Percentiles rank a stretch among this genome's conserved stretches.
phyloP scores from a whole-genome alignment of 805 yeast genomes.

The Teunomyces aglyptinius region DNA sequence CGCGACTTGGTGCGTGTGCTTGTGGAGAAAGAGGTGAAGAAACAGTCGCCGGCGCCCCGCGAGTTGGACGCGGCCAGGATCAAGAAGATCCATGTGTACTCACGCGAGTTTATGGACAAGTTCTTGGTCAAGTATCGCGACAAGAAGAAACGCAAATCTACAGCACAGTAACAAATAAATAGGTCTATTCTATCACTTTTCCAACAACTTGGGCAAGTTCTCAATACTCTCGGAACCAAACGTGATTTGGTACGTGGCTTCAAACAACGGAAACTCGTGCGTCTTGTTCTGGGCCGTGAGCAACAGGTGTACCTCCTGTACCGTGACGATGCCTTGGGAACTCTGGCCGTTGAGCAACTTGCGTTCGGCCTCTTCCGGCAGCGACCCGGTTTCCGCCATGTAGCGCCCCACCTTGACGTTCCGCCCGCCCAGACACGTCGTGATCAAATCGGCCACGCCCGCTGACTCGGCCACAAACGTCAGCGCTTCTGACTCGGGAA shows the following conservation, averaged over 20 bases:
- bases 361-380: conserved; percentile 44
- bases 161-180: no score
- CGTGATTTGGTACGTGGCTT: conserved; percentile 44
- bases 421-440: conserved; percentile 49
- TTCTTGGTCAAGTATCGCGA: conserved; percentile 48
- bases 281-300: conserved; percentile 32
- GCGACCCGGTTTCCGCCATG: conserved; percentile 43
- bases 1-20: conserved; percentile 70
- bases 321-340: conserved; percentile 46
- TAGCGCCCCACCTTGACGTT: conserved; percentile 46
- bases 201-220: conserved; percentile 42
- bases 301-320: conserved; percentile 47
- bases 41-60: conserved; percentile 42
- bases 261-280: conserved; percentile 44
- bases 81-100: conserved; percentile 66
- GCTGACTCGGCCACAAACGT: conserved; percentile 47
- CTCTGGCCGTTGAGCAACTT: conserved; percentile 45
- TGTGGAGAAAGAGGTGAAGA: conserved; percentile 63
- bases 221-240: conserved; percentile 41
- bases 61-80: conserved; percentile 64
- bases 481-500: conserved; percentile 35
- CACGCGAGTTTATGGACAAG: conserved; percentile 64
- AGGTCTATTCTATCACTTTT: conserved; percentile 8
- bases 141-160: conserved; percentile 24
- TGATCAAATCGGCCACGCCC: conserved; percentile 49